Evolutionary conservation across 352 stramenopile genomes (phyloP).

Genomic region (Achlya hypogyna): DNA sequence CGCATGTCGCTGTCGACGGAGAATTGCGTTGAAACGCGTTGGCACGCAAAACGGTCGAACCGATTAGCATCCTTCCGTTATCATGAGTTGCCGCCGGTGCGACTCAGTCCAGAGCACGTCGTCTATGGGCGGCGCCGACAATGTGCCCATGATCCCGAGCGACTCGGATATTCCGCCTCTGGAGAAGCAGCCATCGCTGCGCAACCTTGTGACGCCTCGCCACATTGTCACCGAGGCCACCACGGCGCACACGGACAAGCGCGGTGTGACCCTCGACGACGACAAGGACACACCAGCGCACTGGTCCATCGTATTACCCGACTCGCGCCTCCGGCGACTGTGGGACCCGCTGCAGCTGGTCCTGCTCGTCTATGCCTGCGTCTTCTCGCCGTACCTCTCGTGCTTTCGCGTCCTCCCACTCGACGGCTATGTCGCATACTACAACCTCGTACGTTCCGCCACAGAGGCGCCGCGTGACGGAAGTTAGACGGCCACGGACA

Average conservation of each 20-base stretch:
- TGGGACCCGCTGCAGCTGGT: conserved; percentile 23
- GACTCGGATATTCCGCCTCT: neutral
- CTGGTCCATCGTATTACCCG: conserved; percentile 11
- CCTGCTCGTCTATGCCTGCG: conserved; percentile 23
- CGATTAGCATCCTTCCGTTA: neutral
- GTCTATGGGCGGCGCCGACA: neutral
- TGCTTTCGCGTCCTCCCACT: neutral
- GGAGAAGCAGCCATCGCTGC: neutral
- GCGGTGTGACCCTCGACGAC: neutral
- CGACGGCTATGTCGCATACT: neutral
- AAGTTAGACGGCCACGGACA: neutral
- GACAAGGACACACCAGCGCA: neutral
- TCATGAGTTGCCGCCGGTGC: neutral
- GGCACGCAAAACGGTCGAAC: too few relatives aligned
- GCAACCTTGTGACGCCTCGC: neutral
- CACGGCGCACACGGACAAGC: neutral
- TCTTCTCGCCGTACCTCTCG: conserved; percentile 21
- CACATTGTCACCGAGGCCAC: neutral
- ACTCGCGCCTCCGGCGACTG: conserved; percentile 20
- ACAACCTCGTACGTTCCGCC: neutral
- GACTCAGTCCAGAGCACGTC: neutral
- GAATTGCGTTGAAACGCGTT: too few relatives aligned
- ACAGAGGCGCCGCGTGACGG: neutral
- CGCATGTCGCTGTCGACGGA: too few relatives aligned
- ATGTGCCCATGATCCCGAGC: neutral